phyloP scores from a whole-genome alignment of 2,329 filamentous ascomycete species.

The Penicillium palitans region DNA sequence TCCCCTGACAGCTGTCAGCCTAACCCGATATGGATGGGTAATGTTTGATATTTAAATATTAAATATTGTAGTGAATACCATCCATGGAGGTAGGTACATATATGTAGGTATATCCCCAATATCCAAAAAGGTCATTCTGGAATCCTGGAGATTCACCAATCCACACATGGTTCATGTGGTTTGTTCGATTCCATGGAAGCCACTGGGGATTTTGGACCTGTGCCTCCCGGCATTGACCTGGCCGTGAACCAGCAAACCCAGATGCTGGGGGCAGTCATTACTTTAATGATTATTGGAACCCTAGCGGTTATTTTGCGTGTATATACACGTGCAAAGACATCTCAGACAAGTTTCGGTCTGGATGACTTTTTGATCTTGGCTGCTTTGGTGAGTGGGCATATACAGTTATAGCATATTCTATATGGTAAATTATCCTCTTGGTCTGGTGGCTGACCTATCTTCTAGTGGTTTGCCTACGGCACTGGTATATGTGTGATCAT shows the following conservation, averaged over 20 bases:
- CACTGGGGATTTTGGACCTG: conserved; percentile 6
- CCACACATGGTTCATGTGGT: not conserved
- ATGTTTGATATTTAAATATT: too few species aligned
- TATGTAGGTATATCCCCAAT: not conserved
- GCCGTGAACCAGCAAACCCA: conserved; percentile 2
- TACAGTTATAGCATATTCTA: not conserved
- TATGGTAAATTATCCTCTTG: too few species aligned
- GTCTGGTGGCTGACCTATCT: not conserved
- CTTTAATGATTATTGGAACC: conserved; percentile 9
- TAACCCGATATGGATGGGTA: not conserved
- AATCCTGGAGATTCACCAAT: not conserved
- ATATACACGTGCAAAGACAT: conserved; percentile 8
- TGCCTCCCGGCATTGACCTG: conserved; percentile 8
- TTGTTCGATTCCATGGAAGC: not conserved
- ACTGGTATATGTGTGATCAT: conserved; percentile 8
- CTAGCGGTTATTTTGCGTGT: conserved; percentile 10
- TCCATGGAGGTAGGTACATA: too few species aligned
- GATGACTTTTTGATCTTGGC: conserved; percentile 12
- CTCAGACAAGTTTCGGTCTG: conserved; percentile 4
- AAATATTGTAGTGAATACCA: not conserved
- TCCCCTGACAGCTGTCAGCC: not conserved
- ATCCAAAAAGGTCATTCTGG: not conserved
- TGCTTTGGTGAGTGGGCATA: conserved; percentile 1
- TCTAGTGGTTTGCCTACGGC: conserved; percentile 4
- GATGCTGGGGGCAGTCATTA: conserved; percentile 5